Evolutionary conservation across 139 green algal species (phyloP).

Genomic region (Tetradesmus obliquus): DNA sequence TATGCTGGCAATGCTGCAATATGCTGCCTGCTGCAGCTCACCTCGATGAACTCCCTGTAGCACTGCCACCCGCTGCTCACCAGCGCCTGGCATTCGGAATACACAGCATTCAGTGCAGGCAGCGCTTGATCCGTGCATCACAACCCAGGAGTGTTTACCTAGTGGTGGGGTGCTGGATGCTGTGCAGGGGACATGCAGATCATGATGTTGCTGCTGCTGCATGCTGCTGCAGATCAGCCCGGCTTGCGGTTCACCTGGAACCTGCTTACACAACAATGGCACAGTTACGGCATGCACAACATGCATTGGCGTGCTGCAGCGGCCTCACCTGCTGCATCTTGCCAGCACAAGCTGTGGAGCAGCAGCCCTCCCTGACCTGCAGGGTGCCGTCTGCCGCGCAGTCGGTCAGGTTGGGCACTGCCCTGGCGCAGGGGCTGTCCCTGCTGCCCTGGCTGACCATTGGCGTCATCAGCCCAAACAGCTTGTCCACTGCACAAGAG

Average conservation of each 20-base stretch:
- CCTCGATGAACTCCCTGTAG: conserved; percentile 16
- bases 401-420: neutral
- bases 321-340: neutral
- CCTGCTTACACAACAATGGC: too few relatives aligned
- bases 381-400: conserved; percentile 29
- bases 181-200: too few relatives aligned
- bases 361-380: conserved; percentile 33
- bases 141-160: too few relatives aligned
- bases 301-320: neutral
- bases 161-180: too few relatives aligned
- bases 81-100: conserved; percentile 2
- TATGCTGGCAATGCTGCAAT: too few relatives aligned
- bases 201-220: too few relatives aligned
- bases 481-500: neutral
- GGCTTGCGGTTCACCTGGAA: too few relatives aligned
- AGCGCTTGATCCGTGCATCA: neutral
- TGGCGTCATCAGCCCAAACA: conserved; percentile 4
- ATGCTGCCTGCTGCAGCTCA: neutral
- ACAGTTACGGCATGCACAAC: neutral
- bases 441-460: neutral
- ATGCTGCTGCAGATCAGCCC: too few relatives aligned
- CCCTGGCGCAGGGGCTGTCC: neutral
- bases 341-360: conserved; percentile 23
- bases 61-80: neutral
- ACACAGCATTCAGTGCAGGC: neutral